These are phyloP conservation scores for Eimeria maxima DNA, from an alignment of 169 alveolate species.

Conservation along the genomic window DNA sequence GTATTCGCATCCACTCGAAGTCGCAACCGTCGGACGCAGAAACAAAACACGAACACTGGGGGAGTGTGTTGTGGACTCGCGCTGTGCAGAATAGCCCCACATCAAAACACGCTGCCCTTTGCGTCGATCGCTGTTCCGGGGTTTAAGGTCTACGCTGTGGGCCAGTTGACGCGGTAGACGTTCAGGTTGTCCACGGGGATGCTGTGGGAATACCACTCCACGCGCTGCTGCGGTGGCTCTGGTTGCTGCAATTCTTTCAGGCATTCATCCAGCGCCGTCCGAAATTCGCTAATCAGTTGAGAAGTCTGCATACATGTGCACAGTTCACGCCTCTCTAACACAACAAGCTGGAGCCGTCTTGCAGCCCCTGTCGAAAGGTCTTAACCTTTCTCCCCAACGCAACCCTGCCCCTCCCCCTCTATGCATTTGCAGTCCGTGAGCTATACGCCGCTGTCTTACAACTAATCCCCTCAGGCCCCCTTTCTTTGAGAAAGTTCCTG, in stretches of 20 bases:
- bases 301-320: constrained; percentile 40
- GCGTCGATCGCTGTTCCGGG: neutral
- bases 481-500: neutral
- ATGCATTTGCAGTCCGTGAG: neutral
- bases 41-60: neutral
- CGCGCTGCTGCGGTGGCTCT: constrained; percentile 64
- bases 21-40: neutral
- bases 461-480: neutral
- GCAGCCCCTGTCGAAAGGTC: neutral
- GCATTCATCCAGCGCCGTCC: constrained; percentile 37
- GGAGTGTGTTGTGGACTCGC: neutral
- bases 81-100: neutral
- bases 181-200: constrained; percentile 82
- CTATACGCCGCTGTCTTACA: neutral
- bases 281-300: constrained; percentile 16
- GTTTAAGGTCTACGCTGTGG: constrained; percentile 59
- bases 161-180: constrained; percentile 82
- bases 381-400: neutral
- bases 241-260: constrained; percentile 38
- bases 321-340: neutral
- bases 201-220: constrained; percentile 78
- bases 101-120: neutral
- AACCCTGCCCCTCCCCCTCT: neutral
- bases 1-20: neutral
- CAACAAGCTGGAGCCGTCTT: neutral